Conservation (phyloP, 495 filamentous ascomycete species). For the Lophium mytilinum region DNA sequence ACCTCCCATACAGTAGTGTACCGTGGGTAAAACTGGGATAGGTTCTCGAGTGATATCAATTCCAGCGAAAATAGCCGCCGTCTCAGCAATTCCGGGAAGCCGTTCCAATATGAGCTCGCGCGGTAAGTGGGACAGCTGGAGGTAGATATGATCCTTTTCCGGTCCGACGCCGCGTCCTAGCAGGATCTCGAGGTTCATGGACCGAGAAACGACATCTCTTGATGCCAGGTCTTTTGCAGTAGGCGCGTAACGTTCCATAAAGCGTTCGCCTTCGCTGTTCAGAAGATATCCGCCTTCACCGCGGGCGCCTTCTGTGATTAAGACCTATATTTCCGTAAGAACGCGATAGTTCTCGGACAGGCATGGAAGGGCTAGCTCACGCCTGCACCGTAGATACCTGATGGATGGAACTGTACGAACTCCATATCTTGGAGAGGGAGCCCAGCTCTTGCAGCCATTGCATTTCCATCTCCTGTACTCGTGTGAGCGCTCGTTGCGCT, state of each 20-base stretch:
- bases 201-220: constrained; percentile 92
- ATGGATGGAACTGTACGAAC: constrained; percentile 99
- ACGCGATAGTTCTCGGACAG: background rate
- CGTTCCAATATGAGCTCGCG: constrained; percentile 87
- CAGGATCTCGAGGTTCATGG: constrained; percentile 97
- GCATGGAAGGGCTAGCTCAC: constrained; percentile 37
- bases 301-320: constrained; percentile 97
- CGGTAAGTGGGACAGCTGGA: constrained; percentile 90
- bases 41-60: constrained; percentile 96
- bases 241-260: constrained; percentile 98
- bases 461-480: constrained; percentile 97
- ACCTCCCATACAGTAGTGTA: constrained; percentile 99
- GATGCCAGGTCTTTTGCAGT: constrained; percentile 95
- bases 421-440: constrained; percentile 98
- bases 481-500: constrained; percentile 96
- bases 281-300: constrained; percentile 97
- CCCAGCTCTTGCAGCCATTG: constrained; percentile 96
- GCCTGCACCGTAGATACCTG: constrained; percentile 97
- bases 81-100: constrained; percentile 97
- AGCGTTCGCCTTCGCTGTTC: constrained; percentile 94
- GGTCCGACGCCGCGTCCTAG: constrained; percentile 93
- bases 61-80: constrained; percentile 91
- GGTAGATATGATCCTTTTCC: constrained; percentile 96
- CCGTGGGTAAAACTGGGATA: constrained; percentile 93
- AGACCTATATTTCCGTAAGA: constrained; percentile 17